Evolutionary conservation across 1,284 basidiomycete species (phyloP).

Genomic region (Pseudozyma sp.): DNA sequence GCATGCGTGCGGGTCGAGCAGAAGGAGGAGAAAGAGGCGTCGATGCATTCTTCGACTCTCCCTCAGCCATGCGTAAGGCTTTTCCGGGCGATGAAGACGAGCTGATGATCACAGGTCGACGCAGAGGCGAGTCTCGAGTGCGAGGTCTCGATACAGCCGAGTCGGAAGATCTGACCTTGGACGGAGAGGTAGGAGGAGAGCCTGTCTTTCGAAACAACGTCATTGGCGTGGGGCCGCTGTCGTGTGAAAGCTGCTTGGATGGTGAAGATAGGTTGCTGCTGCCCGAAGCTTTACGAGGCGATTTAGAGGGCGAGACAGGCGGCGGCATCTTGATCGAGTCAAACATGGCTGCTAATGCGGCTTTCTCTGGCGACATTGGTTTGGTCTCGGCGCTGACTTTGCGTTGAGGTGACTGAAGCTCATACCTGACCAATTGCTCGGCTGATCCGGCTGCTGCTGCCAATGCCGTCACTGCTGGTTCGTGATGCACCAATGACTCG

Average conservation of each 20-base stretch:
- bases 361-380: constrained; percentile 48
- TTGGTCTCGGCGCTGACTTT: constrained; percentile 19
- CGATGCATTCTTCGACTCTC: constrained; percentile 13
- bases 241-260: constrained; percentile 13
- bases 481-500: constrained; percentile 8
- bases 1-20: constrained; percentile 12
- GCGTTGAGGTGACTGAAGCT: constrained; percentile 15
- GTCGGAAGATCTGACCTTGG: constrained; percentile 27
- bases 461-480: neutral
- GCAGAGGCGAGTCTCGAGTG: constrained; percentile 26
- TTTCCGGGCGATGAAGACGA: constrained; percentile 25
- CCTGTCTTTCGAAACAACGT: constrained; percentile 13
- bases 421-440: neutral
- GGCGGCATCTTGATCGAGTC: constrained; percentile 48
- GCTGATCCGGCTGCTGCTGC: neutral
- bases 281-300: constrained; percentile 36
- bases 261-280: constrained; percentile 22
- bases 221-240: constrained; percentile 2
- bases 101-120: constrained; percentile 27
- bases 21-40: constrained; percentile 25
- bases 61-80: neutral
- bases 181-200: constrained; percentile 17
- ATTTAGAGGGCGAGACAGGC: constrained; percentile 37
- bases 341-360: constrained; percentile 45
- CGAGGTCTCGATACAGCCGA: constrained; percentile 19